These are phyloP conservation scores for Gremmenia infestans DNA, from an alignment of 2,329 filamentous ascomycete genomes.

Conservation along the genomic window DNA sequence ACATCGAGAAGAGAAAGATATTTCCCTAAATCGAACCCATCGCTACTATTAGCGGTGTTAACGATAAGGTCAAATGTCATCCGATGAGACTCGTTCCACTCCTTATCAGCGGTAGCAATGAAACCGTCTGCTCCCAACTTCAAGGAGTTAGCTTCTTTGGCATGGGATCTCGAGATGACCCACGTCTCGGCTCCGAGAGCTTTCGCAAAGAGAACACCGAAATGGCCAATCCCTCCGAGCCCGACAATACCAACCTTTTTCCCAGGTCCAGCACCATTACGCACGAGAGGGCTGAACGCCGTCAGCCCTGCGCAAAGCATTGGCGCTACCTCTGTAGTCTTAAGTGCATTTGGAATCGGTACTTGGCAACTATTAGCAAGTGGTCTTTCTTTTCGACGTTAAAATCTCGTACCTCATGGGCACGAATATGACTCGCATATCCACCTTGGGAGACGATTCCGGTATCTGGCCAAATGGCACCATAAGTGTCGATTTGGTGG, in stretches of 20 bases:
- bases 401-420: conserved; percentile 52
- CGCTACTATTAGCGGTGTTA: conserved; percentile 66
- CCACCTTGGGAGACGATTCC: conserved; percentile 58
- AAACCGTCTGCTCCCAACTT: conserved; percentile 55
- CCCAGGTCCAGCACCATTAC: conserved; percentile 67
- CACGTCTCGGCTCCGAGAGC: conserved; percentile 56
- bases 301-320: conserved; percentile 83
- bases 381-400: too few relatives aligned
- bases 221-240: conserved; percentile 65
- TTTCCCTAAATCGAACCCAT: conserved; percentile 59
- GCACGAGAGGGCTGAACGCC: conserved; percentile 68
- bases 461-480: conserved; percentile 41
- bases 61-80: conserved; percentile 69
- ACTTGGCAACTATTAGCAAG: neutral
- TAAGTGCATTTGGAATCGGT: conserved; percentile 65
- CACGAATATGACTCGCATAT: conserved; percentile 60
- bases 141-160: conserved; percentile 52
- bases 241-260: conserved; percentile 73
- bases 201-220: conserved; percentile 62
- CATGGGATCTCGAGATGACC: conserved; percentile 52
- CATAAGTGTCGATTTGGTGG: conserved; percentile 42
- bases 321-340: conserved; percentile 58
- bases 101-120: conserved; percentile 44
- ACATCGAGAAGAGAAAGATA: conserved; percentile 77
- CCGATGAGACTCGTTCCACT: conserved; percentile 34